Percentiles rank a stretch among this genome's conserved stretches.
Conservation (phyloP, 73 alveolate species). For the Blepharisma stoltei region DNA sequence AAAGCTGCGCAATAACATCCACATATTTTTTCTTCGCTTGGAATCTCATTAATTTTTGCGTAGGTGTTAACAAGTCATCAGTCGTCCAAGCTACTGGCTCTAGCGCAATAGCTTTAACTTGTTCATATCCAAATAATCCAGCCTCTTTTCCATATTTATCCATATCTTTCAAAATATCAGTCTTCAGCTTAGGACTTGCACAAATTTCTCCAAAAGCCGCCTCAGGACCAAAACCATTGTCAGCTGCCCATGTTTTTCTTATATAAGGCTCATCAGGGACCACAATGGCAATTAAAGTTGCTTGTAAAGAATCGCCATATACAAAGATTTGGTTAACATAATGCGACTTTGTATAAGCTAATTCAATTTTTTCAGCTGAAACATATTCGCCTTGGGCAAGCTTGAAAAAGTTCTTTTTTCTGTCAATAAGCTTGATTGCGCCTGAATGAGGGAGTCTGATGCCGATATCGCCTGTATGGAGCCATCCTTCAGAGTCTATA, state of each 20-base stretch:
- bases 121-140: constrained; percentile 49
- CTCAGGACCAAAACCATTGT: neutral
- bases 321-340: constrained; percentile 84
- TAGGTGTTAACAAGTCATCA: constrained; percentile 69
- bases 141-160: constrained; percentile 7
- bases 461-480: constrained; percentile 97
- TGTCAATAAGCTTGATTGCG: constrained; percentile 77
- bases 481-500: constrained; percentile 93
- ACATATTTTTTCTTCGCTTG: constrained; percentile 54
- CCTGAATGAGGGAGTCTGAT: constrained; percentile 52
- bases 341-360: constrained; percentile 57
- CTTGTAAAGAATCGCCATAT: constrained; percentile 90
- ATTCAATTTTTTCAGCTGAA: constrained; percentile 95
- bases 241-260: constrained; percentile 41
- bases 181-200: neutral
- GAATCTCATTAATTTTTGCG: constrained; percentile 67
- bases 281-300: constrained; percentile 76
- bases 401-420: constrained; percentile 92
- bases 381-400: constrained; percentile 95
- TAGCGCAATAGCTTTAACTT: constrained; percentile 51
- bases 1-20: constrained; percentile 43
- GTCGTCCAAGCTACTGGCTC: constrained; percentile 52
- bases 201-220: constrained; percentile 15
- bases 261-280: constrained; percentile 77
- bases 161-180: neutral